Evolutionary conservation across 495 filamentous ascomycete genomes (phyloP).

Genomic region (Lasiosphaeris hirsuta): DNA sequence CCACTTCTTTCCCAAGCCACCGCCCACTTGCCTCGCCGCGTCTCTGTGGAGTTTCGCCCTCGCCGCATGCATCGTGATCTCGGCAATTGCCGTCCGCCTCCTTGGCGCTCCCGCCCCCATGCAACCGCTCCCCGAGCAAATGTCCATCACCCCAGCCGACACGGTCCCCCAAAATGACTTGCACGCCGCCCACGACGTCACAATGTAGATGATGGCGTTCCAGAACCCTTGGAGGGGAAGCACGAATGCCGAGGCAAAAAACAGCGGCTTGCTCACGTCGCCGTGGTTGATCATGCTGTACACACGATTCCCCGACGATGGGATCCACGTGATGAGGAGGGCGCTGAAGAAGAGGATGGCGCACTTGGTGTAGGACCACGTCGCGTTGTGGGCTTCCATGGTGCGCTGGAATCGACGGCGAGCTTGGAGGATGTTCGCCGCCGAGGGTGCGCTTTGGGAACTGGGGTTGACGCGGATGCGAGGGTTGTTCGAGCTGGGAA

Average conservation of each 20-base stretch:
- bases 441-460: background rate
- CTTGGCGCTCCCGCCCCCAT: background rate
- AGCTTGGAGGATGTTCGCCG: background rate
- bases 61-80: constrained; percentile 6
- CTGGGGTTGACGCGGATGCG: constrained; percentile 3
- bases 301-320: constrained; percentile 76
- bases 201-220: constrained; percentile 77
- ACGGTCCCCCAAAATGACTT: constrained; percentile 29
- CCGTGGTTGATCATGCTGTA: constrained; percentile 59
- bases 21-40: background rate
- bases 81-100: constrained; percentile 7
- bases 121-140: background rate
- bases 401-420: constrained; percentile 12
- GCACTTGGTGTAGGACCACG: constrained; percentile 80
- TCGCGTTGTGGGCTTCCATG: constrained; percentile 48
- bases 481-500: background rate
- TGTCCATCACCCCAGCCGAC: background rate
- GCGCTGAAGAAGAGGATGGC: constrained; percentile 82
- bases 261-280: constrained; percentile 55
- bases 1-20: constrained; percentile 3
- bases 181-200: constrained; percentile 54
- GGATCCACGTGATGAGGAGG: constrained; percentile 80
- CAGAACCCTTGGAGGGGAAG: constrained; percentile 83
- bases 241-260: constrained; percentile 70
- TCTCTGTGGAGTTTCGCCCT: background rate